Percentiles rank a stretch among this genome's conserved stretches.
phyloP scores from a whole-genome alignment of 805 yeast genomes.

The Pichia exigua region DNA sequence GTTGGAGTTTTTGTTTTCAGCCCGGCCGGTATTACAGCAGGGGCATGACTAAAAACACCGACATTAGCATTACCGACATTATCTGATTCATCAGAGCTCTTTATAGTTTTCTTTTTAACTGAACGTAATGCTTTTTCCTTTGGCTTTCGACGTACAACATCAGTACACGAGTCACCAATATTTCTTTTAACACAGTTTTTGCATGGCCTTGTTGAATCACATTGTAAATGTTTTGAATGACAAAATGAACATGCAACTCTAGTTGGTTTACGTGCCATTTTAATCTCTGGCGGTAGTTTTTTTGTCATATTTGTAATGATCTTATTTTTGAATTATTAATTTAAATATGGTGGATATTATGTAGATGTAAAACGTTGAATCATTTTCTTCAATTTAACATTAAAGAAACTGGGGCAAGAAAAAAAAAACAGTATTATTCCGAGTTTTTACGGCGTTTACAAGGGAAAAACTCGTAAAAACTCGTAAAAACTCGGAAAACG shows the following conservation, averaged over 20 bases:
- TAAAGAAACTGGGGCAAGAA: background rate
- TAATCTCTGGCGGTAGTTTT: constrained; percentile 45
- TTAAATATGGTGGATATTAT: background rate
- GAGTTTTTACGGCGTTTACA: background rate
- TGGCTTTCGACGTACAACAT: constrained; percentile 37
- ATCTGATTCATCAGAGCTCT: background rate
- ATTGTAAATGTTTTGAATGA: constrained; percentile 65
- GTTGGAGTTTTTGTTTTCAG: background rate
- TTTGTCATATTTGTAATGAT: constrained; percentile 43
- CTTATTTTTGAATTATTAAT: background rate
- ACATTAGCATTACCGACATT: background rate
- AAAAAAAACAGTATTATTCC: background rate
- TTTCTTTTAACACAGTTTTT: constrained; percentile 60
- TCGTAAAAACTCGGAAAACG: background rate
- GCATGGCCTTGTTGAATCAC: constrained; percentile 65
- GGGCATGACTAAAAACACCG: background rate
- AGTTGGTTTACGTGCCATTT: constrained; percentile 51
- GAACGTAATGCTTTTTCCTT: constrained; percentile 24
- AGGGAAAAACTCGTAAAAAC: background rate
- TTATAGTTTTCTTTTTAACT: background rate
- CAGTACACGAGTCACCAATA: constrained; percentile 43
- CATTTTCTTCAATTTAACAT: background rate
- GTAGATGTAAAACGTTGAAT: background rate
- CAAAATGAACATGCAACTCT: constrained; percentile 66
- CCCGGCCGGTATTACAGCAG: background rate